Conservation (phyloP, 345 rosid species). For the Lumnitzera racemosa region DNA sequence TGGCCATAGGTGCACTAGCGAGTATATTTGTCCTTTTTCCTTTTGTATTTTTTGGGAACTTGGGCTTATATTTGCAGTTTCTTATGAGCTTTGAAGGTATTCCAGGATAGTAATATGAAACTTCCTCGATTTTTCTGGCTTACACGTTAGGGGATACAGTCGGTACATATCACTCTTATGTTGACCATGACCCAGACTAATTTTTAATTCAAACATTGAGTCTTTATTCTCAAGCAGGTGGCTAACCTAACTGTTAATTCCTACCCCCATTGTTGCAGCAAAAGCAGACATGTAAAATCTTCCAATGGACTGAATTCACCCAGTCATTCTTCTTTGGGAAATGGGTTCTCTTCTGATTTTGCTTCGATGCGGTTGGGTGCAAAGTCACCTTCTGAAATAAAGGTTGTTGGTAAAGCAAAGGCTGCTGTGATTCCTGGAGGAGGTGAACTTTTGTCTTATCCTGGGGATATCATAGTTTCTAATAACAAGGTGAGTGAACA, state of each 20-base stretch:
- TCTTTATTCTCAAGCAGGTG: background rate
- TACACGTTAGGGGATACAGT: too few species aligned
- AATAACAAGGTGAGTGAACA: conserved; percentile 18
- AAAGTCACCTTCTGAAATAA: conserved; percentile 26
- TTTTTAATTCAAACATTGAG: background rate
- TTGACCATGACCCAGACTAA: background rate
- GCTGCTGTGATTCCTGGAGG: conserved; percentile 53
- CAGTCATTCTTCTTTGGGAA: conserved; percentile 14
- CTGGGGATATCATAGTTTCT: conserved; percentile 24
- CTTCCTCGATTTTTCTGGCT: too few species aligned
- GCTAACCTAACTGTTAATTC: too few species aligned
- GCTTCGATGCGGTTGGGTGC: conserved; percentile 14
- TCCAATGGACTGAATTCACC: conserved; percentile 30
- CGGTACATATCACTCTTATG: background rate
- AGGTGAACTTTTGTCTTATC: conserved; percentile 44
- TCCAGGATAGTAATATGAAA: too few species aligned
- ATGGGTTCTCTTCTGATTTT: conserved; percentile 20
- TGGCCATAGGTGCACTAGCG: too few species aligned
- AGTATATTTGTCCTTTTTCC: too few species aligned
- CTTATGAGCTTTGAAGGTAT: too few species aligned
- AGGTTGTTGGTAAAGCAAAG: conserved; percentile 30
- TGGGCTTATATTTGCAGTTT: too few species aligned
- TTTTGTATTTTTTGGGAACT: too few species aligned
- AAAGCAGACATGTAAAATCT: conserved; percentile 29
- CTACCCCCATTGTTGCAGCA: conserved; percentile 21